Percentiles rank a stretch among this genome's conserved stretches.
Conservation (phyloP, 2,329 filamentous ascomycete species). For the Hymenoscyphus fraxineus region DNA sequence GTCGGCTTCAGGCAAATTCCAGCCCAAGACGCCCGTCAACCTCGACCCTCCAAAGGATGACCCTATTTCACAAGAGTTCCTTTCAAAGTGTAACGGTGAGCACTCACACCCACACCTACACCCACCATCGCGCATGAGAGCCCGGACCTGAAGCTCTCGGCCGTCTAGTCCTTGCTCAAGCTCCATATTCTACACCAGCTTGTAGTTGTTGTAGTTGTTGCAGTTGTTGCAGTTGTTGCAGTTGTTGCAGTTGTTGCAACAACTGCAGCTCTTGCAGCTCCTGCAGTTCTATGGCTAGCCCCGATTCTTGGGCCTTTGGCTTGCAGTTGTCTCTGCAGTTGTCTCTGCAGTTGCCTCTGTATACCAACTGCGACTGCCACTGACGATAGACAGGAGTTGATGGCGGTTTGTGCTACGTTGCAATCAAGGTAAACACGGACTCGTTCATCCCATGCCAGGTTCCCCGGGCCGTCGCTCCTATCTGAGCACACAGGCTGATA, state of each 20-base stretch:
- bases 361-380: background rate
- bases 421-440: slow-evolving; percentile 55
- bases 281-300: background rate
- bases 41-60: slow-evolving; percentile 85
- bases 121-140: slow-evolving; percentile 25
- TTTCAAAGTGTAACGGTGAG: slow-evolving; percentile 78
- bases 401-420: slow-evolving; percentile 63
- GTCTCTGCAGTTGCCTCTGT: no score
- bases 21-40: slow-evolving; percentile 71
- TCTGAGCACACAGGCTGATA: background rate
- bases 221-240: no score
- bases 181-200: background rate
- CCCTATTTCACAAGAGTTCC: slow-evolving; percentile 73
- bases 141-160: background rate
- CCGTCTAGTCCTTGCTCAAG: background rate
- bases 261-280: background rate
- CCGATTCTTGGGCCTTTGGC: slow-evolving; percentile 1
- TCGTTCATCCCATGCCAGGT: slow-evolving; percentile 2
- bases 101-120: no score
- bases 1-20: slow-evolving; percentile 58
- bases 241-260: no score
- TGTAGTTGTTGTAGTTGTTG: no score
- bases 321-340: no score
- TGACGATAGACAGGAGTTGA: slow-evolving; percentile 51
- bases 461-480: slow-evolving; percentile 9